Conservation (phyloP, 148 eudicot species). For the Amaranthus hypochondriacus region DNA sequence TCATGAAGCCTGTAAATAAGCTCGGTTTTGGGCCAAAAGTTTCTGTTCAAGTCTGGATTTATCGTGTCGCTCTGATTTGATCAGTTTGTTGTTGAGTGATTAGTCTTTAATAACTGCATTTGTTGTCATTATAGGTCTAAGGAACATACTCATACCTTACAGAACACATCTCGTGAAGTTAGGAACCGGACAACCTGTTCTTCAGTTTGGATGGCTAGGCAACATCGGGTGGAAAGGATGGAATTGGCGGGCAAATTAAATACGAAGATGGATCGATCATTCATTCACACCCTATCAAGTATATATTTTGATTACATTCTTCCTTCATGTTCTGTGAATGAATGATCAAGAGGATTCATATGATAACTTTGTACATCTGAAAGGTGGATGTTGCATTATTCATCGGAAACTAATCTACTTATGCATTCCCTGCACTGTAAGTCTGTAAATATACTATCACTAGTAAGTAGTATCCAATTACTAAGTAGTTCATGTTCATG, state of each 20-base stretch:
- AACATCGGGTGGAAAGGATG: slow-evolving; percentile 65
- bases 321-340: slow-evolving; percentile 4
- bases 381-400: slow-evolving; percentile 2
- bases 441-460: neutral
- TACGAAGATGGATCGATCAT: slow-evolving; percentile 23
- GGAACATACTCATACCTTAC: slow-evolving; percentile 81
- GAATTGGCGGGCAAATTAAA: slow-evolving; percentile 23
- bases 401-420: neutral
- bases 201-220: slow-evolving; percentile 69
- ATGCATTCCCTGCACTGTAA: neutral
- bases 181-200: slow-evolving; percentile 40
- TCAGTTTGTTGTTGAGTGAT: neutral
- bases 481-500: slow-evolving; percentile 1
- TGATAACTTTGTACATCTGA: slow-evolving; percentile 1
- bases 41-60: no score
- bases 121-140: slow-evolving; percentile 53
- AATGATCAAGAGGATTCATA: neutral
- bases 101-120: neutral
- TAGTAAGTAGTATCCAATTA: neutral
- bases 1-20: no score
- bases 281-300: slow-evolving; percentile 3
- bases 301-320: neutral
- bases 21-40: no score
- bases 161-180: slow-evolving; percentile 70
- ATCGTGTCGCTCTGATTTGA: neutral